phyloP scores from a whole-genome alignment of 2,329 filamentous ascomycete genomes.

The Fusarium nodosum region DNA sequence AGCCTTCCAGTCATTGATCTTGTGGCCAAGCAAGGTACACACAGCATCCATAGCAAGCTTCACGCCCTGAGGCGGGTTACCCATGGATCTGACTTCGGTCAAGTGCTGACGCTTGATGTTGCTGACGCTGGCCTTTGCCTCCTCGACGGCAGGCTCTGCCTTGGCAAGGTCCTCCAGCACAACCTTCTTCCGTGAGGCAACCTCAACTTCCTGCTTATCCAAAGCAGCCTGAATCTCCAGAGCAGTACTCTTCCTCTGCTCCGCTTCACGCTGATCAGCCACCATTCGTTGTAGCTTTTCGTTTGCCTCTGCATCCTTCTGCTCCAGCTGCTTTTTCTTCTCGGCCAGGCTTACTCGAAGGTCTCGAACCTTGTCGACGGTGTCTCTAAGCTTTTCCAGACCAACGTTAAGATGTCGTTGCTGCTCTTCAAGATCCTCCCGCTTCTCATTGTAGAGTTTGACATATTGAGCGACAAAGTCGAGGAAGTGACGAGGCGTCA shows the following conservation, averaged over 20 bases:
- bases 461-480: slow-evolving; percentile 99
- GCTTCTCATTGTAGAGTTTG: slow-evolving; percentile 97
- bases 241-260: slow-evolving; percentile 89
- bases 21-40: slow-evolving; percentile 92
- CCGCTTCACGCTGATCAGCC: slow-evolving; percentile 92
- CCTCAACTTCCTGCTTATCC: slow-evolving; percentile 89
- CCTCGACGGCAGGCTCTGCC: slow-evolving; percentile 92
- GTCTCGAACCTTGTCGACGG: slow-evolving; percentile 96
- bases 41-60: slow-evolving; percentile 95
- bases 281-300: slow-evolving; percentile 98
- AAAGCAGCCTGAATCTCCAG: slow-evolving; percentile 89
- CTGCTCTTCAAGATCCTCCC: slow-evolving; percentile 97
- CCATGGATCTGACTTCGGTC: slow-evolving; percentile 97
- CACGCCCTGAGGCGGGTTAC: slow-evolving; percentile 90
- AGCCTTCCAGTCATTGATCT: slow-evolving; percentile 89
- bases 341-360: slow-evolving; percentile 89
- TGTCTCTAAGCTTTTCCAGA: slow-evolving; percentile 96
- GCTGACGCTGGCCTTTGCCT: slow-evolving; percentile 95
- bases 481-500: slow-evolving; percentile 96
- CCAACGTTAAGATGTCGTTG: slow-evolving; percentile 98
- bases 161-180: slow-evolving; percentile 89
- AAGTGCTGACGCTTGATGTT: slow-evolving; percentile 98
- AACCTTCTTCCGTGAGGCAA: slow-evolving; percentile 84
- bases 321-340: slow-evolving; percentile 93
- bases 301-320: slow-evolving; percentile 94